Evolutionary conservation across 176 grass and related monocot species (phyloP), one percentile per base, ranked within the genome.

Genomic region (Panicum miliaceum): DNA sequence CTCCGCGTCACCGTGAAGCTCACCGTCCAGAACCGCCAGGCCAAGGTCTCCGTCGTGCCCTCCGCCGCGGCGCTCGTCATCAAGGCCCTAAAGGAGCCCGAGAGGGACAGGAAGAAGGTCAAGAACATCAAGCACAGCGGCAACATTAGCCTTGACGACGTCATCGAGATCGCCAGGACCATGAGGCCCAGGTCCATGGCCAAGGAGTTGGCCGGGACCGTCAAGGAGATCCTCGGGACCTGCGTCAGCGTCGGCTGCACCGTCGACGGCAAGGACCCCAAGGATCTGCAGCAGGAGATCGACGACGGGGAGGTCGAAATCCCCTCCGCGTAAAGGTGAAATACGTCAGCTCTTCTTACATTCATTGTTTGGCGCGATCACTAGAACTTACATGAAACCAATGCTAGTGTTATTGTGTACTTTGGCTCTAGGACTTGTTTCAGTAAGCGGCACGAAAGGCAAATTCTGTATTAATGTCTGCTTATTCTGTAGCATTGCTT

Each of bases 1-100:
- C 89, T 97, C 46, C 92, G 95, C 57, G 92, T 97, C 51, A 97
- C 95, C 34, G 95, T 97, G 51, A 97, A 97, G 86, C 95, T 97
- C 64, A 97, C 95, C 1, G 92, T 97, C 3, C 95, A 97, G 78
- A 97, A 97, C 69, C 90, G 92, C 2, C 95, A 97, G 81, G 95
- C 95, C 15, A 97, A 97, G 95, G 95, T 97, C 38, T 92, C 87
- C 60, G 93, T 95, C 32, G 93, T 95, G 19, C 93, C 93, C 12
- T 95, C 93, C 29, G 93, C 93, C 64, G 93, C 93, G 18, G 93
- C 93, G 38, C 79, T 95, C 57, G 93, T 95, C 70, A 95, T 95
- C 82, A 95, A 95, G 90, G 79, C 93, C 16, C 90, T 95, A 27
- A 95, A 95, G 82, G 93, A 95, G 79, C 93, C 93, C 8, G 93